Evolutionary conservation across 345 rosid species (phyloP), one percentile per base, ranked within the genome.

Genomic region (Jatropha curcas): DNA sequence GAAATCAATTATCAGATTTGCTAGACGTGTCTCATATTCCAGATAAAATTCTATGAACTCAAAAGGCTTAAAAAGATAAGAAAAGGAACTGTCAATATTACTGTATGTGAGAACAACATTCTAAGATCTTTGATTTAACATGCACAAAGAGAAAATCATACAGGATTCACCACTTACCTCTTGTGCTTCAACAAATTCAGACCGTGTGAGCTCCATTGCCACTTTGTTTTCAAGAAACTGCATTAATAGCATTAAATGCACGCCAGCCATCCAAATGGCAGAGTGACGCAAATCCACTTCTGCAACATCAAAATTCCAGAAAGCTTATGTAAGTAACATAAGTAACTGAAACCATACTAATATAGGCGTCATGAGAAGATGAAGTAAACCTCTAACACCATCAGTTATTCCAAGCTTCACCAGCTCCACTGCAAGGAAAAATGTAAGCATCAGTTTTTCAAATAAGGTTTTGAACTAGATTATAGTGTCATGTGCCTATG

Each of bases 221-320:
- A 92, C 97, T 84, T 85, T 92, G 85, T 93, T 92, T 85, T 95
- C 99, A 73, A 92, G 92, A 79, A 92, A 95, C 71, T 95, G 99
- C 98, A 95, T 89, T 71, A 92, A 77, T 55, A 95, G 86, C 93
- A 93, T 86, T 65, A 95, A 84, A 80, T 91, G 92, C 53, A 95
- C 88, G 69, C 97, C 90, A 81, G 94, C 97, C 94, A 91, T 95
- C 98, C 98, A 89, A 66, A 95, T 92, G 67, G 94, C 90, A 5
- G 98, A 88, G 76, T 91, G 94, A 67, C 85, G 89, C 87, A 95
- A 84, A 80, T 95, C 96, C 79, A 82, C 87, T 83, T 95, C 99
- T 94, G 89, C 82, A 24, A 41, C 68, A 85, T 35, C 30, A 74
- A 72, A 66, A 57, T 59, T 60, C 22, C 55, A 67, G 65, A 50